Percentiles rank a stretch among this genome's conserved stretches.
Conservation (phyloP, 371 early-diverging fungal genomes). For the Scutellospora calospora region DNA sequence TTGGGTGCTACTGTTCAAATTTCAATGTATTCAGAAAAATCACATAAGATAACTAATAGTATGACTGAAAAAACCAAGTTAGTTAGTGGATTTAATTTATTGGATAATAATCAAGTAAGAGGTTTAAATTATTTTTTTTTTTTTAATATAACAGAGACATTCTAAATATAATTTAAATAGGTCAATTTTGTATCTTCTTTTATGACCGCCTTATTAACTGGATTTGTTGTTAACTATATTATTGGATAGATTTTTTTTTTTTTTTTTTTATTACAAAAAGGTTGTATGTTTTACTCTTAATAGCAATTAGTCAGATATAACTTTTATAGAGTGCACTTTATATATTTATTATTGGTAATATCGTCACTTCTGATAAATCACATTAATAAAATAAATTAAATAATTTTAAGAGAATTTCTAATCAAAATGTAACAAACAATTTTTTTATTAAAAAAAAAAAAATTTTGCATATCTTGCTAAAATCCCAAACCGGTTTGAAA, state of each 20-base stretch:
- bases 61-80: conserved; percentile 52
- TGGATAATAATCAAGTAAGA: conserved; percentile 82
- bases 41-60: conserved; percentile 63
- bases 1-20: conserved; percentile 87
- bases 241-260: background rate
- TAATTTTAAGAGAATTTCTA: too few species aligned
- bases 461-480: too few species aligned
- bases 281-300: too few species aligned
- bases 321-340: too few species aligned
- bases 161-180: conserved; percentile 41
- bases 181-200: conserved; percentile 67
- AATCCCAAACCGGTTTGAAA: too few species aligned
- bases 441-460: too few species aligned
- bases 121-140: background rate
- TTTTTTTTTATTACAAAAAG: too few species aligned
- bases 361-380: too few species aligned
- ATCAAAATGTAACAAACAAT: too few species aligned
- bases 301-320: too few species aligned
- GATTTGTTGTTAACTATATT: conserved; percentile 43
- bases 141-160: background rate
- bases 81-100: conserved; percentile 68
- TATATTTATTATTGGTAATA: too few species aligned
- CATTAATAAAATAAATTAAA: too few species aligned
- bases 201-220: conserved; percentile 51
- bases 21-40: conserved; percentile 70